A percentile compares a stretch with the other conserved stretches of the same genome.
These are phyloP conservation scores for Phaeosphaeriaceae sp. DNA, from an alignment of 2,329 filamentous ascomycete species.

Conservation along the genomic window DNA sequence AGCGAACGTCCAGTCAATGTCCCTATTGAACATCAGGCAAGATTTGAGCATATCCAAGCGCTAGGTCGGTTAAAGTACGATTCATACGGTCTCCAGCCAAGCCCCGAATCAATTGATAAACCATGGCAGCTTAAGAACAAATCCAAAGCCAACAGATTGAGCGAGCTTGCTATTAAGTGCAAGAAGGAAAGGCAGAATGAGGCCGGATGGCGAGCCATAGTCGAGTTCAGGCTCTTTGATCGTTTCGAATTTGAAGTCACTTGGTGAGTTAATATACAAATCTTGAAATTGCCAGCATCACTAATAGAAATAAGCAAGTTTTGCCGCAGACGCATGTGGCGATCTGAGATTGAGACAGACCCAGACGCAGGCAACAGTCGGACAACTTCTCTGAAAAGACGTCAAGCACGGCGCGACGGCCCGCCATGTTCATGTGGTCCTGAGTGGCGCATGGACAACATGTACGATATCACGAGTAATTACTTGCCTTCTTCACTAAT, in stretches of 20 bases:
- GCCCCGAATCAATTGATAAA: slow-evolving; percentile 7
- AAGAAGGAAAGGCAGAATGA: slow-evolving; percentile 16
- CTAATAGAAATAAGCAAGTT: slow-evolving; percentile 12
- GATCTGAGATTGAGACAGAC: slow-evolving; percentile 15
- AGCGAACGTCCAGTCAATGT: no score
- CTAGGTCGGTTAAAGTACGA: slow-evolving; percentile 13
- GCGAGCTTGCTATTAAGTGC: not conserved
- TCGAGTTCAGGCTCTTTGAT: slow-evolving; percentile 19
- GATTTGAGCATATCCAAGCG: slow-evolving; percentile 17
- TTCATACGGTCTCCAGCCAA: slow-evolving; percentile 11
- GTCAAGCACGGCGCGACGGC: slow-evolving; percentile 16
- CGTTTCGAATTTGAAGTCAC: slow-evolving; percentile 26
- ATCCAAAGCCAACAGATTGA: slow-evolving; percentile 5
- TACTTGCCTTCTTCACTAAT: not conserved
- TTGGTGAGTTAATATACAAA: slow-evolving; percentile 13
- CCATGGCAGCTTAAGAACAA: slow-evolving; percentile 21
- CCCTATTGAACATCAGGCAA: slow-evolving; percentile 13
- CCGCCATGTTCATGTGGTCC: slow-evolving; percentile 17
- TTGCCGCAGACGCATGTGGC: slow-evolving; percentile 21
- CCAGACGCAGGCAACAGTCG: slow-evolving; percentile 12
- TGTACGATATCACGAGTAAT: not conserved
- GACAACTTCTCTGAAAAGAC: slow-evolving; percentile 10
- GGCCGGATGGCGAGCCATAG: slow-evolving; percentile 14
- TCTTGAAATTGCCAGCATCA: not conserved
- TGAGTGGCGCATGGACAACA: not conserved